phyloP scores from a whole-genome alignment of 2,329 filamentous ascomycete species.

The Botrytis paeoniae region DNA sequence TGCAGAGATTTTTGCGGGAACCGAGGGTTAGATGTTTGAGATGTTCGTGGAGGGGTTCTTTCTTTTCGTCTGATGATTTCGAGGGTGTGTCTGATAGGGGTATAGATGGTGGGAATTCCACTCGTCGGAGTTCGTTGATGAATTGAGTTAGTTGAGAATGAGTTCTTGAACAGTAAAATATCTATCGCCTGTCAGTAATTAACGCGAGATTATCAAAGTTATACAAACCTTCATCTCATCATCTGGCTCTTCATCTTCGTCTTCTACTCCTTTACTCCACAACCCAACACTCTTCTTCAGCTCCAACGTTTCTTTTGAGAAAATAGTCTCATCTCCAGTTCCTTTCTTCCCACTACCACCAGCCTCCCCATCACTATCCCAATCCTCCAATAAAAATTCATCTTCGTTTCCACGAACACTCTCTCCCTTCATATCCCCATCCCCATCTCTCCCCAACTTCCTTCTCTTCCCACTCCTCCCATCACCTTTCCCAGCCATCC shows the following conservation, averaged over 20 bases:
- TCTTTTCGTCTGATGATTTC: slow-evolving; percentile 24
- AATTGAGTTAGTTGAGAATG: slow-evolving; percentile 73
- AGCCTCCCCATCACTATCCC: slow-evolving; percentile 59
- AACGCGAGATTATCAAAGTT: background rate
- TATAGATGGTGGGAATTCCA: slow-evolving; percentile 60
- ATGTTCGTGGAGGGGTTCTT: slow-evolving; percentile 45
- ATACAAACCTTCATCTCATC: slow-evolving; percentile 53
- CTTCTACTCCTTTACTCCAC: slow-evolving; percentile 36
- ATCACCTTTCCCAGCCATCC: slow-evolving; percentile 43
- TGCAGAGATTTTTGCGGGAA: slow-evolving; percentile 72
- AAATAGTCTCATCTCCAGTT: slow-evolving; percentile 40
- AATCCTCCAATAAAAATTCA: slow-evolving; percentile 64
- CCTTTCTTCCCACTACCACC: slow-evolving; percentile 28
- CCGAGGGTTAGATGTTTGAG: slow-evolving; percentile 67
- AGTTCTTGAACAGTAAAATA: slow-evolving; percentile 71
- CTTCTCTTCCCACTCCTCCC: slow-evolving; percentile 47
- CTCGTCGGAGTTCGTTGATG: slow-evolving; percentile 61
- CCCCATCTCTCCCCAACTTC: slow-evolving; percentile 29
- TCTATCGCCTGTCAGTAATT: slow-evolving; percentile 36
- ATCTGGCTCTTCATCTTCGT: slow-evolving; percentile 48
- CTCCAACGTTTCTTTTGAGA: slow-evolving; percentile 60
- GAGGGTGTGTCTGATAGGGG: slow-evolving; percentile 39
- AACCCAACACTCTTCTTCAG: slow-evolving; percentile 57
- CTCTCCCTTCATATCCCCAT: slow-evolving; percentile 31
- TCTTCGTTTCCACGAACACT: slow-evolving; percentile 48